Conservation (phyloP, 2,329 filamentous ascomycete species). For the Penicillium palitans region DNA sequence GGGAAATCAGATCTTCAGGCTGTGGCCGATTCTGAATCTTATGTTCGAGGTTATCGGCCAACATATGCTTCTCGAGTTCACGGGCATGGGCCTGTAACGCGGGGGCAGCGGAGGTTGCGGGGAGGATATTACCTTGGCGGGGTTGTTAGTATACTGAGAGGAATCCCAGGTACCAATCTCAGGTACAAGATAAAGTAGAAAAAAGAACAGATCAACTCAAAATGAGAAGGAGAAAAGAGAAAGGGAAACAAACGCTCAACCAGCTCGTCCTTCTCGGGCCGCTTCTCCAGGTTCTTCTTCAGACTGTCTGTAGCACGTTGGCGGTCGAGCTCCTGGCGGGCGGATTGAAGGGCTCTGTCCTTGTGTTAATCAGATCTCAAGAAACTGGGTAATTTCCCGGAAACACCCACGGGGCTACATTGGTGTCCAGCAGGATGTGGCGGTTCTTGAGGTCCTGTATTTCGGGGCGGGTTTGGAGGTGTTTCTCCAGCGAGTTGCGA, state of each 20-base stretch:
- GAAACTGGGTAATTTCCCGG: background rate
- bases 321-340: slow-evolving; percentile 63
- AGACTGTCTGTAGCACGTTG: slow-evolving; percentile 63
- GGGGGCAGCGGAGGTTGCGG: slow-evolving; percentile 73
- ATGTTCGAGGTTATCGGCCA: slow-evolving; percentile 80
- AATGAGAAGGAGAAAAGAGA: background rate
- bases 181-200: background rate
- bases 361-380: background rate
- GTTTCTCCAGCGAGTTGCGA: slow-evolving; percentile 69
- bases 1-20: slow-evolving; percentile 73
- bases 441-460: slow-evolving; percentile 65
- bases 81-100: slow-evolving; percentile 76
- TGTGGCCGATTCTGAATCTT: slow-evolving; percentile 76
- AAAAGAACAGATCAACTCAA: background rate
- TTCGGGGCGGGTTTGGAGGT: slow-evolving; percentile 69
- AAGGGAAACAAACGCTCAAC: slow-evolving; percentile 66
- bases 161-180: background rate
- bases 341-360: slow-evolving; percentile 61
- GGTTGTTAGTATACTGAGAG: slow-evolving; percentile 7
- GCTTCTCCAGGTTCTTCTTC: slow-evolving; percentile 63
- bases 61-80: slow-evolving; percentile 86
- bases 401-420: slow-evolving; percentile 61
- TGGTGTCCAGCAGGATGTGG: slow-evolving; percentile 68
- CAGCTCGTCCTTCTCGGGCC: slow-evolving; percentile 71
- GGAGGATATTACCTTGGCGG: slow-evolving; percentile 76